Base-by-base conservation (phyloP, 768 basidiomycete species). In the Boletus coccyginus region DNA sequence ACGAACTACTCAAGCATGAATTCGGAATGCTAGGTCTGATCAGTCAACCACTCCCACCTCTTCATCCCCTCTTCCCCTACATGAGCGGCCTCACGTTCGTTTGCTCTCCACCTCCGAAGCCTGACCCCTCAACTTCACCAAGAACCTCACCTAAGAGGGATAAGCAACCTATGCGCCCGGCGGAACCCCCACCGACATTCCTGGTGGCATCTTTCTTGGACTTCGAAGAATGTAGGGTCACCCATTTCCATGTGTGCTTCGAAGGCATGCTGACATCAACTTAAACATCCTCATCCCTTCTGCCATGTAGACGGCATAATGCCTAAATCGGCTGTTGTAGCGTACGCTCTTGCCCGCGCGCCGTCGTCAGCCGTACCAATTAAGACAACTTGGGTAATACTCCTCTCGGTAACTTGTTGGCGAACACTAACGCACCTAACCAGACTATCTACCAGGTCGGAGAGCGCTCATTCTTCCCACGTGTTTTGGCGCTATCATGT, bases 171-270 rank as follows among this genome's bases (percentile, higher is more conserved):
- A 35, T 53, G 24, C 53, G 68, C 59, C 54, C 52, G 5, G 42
- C 56, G 2, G 72, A 75, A 67, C 53, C 71, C 47, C 24, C 71
- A 62, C 24, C 73, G 40, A 68, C 83, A 11, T 82, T 80, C 60
- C 67, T 90, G 7, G 75, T 79, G 11, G 75, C 78, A 21, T 79
- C 75, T 48, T 82, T 77, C 57, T 68, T 86, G n/a, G 79, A 88
- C 55, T 83, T 85, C 46, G 78, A 77, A 46, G 79, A 85, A 56
- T 86, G 88, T 89, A 68, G 59, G 81, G 58, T 36, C 38, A 52
- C 35, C 29, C 46, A 54, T 19, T 51, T 52, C 7, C 29, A 43
- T 32, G 24, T 13, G 33, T 31, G 17, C 38, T 46, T 44, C 16
- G 33, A 46, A 12, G 24, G 29, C 27, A 33, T 11, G 35, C 41